Evolutionary conservation across 176 grass and related monocot species (phyloP).

Genomic region (Tillandsia fasciculata): DNA sequence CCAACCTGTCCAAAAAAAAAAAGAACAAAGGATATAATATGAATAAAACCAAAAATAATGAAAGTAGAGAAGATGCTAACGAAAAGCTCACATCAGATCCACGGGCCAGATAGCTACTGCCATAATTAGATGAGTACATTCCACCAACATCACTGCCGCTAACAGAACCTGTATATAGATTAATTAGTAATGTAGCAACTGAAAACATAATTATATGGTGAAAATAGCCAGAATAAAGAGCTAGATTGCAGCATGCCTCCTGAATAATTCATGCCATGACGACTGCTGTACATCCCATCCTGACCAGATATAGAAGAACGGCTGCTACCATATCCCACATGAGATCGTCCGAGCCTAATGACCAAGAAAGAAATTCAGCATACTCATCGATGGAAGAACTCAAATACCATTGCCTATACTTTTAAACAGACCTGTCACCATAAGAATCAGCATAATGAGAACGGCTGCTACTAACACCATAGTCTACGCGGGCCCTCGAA

Average conservation of each 20-base stretch:
- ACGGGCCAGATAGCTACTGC: constrained; percentile 44
- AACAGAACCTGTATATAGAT: constrained; percentile 39
- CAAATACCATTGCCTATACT: constrained; percentile 2
- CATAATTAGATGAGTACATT: constrained; percentile 53
- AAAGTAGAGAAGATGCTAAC: not conserved
- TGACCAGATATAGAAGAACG: constrained; percentile 42
- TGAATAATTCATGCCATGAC: constrained; percentile 58
- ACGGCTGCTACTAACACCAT: constrained; percentile 50
- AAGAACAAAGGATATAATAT: constrained; percentile 3
- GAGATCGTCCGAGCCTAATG: constrained; percentile 57
- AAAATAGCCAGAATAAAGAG: constrained; percentile 12
- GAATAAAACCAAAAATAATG: not conserved
- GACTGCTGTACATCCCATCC: constrained; percentile 55
- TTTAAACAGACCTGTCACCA: constrained; percentile 45
- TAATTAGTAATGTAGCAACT: constrained; percentile 7
- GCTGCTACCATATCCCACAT: constrained; percentile 45
- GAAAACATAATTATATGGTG: not conserved
- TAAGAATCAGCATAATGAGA: constrained; percentile 54
- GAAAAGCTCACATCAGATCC: constrained; percentile 70
- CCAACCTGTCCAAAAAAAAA: constrained; percentile 37
- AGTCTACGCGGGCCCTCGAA: constrained; percentile 57
- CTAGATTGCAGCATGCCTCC: constrained; percentile 34
- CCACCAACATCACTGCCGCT: constrained; percentile 43
- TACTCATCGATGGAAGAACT: not conserved
- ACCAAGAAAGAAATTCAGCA: constrained; percentile 6